Evolutionary conservation across 495 filamentous ascomycete genomes (phyloP).

Genomic region (Aspergillus ostianus): DNA sequence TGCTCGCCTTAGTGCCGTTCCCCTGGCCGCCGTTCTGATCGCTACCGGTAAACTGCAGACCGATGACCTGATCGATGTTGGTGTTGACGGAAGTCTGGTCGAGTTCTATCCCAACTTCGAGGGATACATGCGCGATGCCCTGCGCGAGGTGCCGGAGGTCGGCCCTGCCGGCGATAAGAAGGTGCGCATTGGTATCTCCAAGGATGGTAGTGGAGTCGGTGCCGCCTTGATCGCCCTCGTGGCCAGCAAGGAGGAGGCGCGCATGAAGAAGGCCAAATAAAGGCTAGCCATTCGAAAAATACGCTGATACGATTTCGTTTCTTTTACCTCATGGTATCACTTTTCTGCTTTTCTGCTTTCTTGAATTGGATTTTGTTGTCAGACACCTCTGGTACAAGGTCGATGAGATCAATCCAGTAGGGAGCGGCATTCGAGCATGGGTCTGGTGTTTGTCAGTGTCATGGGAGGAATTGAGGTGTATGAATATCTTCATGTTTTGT

Average conservation of each 20-base stretch:
- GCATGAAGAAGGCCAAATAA: constrained; percentile 14
- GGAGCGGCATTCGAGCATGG: constrained; percentile 1
- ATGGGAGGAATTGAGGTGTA: constrained; percentile 8
- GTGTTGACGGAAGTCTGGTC: constrained; percentile 86
- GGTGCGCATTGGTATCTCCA: constrained; percentile 87
- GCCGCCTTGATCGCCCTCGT: constrained; percentile 88
- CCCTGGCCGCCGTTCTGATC: constrained; percentile 78
- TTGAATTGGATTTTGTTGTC: not conserved
- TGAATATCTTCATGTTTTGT: constrained; percentile 6
- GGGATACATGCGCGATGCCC: constrained; percentile 70
- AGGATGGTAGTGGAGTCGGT: constrained; percentile 90
- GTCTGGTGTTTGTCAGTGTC: constrained; percentile 10
- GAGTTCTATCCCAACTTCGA: constrained; percentile 92
- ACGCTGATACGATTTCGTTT: constrained; percentile 2
- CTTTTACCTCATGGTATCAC: not conserved
- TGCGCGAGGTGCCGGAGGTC: constrained; percentile 68
- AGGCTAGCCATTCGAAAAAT: not conserved
- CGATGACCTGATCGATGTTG: constrained; percentile 74
- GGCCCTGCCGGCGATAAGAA: constrained; percentile 71
- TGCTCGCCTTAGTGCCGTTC: constrained; percentile 83
- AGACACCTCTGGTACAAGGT: not conserved
- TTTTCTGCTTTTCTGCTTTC: not conserved
- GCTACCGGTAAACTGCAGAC: constrained; percentile 64
- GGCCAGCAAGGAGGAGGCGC: constrained; percentile 39
- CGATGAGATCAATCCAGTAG: not conserved